These are phyloP conservation scores for Lagerstroemia speciosa DNA, from an alignment of 345 rosid species.

Conservation along the genomic window DNA sequence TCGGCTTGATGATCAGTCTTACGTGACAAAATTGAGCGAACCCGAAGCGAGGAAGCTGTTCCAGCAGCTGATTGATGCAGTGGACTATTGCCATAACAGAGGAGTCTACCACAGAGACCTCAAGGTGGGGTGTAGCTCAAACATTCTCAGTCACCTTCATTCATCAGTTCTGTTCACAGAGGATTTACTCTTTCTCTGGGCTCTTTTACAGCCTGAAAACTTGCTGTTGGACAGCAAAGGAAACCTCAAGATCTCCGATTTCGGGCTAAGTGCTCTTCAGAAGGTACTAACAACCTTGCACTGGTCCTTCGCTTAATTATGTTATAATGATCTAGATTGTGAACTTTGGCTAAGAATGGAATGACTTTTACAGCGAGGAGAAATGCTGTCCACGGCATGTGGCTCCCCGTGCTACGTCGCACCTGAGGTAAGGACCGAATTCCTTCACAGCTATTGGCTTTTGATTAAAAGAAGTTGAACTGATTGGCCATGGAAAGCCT, in stretches of 20 bases:
- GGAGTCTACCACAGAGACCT: constrained; percentile 90
- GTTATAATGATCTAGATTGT: not conserved
- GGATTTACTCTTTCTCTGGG: too few relatives aligned
- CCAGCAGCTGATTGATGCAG: constrained; percentile 83
- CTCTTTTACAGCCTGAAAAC: constrained; percentile 63
- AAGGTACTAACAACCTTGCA: constrained; percentile 28
- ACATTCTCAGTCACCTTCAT: not conserved
- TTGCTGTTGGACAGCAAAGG: constrained; percentile 65
- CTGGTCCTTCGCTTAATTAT: not conserved
- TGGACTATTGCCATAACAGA: constrained; percentile 77
- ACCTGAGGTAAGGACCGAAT: constrained; percentile 58
- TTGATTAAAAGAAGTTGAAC: too few relatives aligned
- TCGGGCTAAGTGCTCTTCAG: constrained; percentile 65
- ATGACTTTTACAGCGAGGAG: constrained; percentile 44
- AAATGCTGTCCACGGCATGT: constrained; percentile 72
- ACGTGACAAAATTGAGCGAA: constrained; percentile 46
- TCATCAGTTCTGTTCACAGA: not conserved
- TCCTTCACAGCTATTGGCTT: too few relatives aligned
- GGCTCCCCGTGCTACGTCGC: constrained; percentile 93
- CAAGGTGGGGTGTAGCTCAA: constrained; percentile 33
- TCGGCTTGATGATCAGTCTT: constrained; percentile 24
- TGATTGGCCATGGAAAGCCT: too few relatives aligned
- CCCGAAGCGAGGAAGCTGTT: constrained; percentile 66
- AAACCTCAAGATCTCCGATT: constrained; percentile 84
- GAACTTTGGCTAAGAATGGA: not conserved